A percentile compares a stretch with the other conserved stretches of the same genome.
Evolutionary conservation across 2,329 filamentous ascomycete genomes (phyloP).

Genomic region (Cladosporium sp.): DNA sequence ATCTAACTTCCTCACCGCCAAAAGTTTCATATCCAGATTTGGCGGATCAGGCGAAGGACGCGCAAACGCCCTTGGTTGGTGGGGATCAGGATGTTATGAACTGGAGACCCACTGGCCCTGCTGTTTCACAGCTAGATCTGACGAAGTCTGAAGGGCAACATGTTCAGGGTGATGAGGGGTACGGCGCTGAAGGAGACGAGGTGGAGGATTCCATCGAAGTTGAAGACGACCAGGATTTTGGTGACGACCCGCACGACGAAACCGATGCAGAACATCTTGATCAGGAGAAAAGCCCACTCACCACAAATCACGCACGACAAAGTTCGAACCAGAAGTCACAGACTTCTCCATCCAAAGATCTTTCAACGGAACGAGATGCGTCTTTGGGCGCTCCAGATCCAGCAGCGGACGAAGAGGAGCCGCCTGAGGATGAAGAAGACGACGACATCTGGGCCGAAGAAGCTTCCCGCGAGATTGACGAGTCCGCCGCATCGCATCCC

Average conservation of each 20-base stretch:
- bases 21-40: conserved; percentile 20
- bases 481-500: conserved; percentile 1
- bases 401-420: background rate
- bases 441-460: conserved; percentile 47
- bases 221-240: conserved; percentile 2
- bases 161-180: conserved; percentile 13
- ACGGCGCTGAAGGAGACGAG: background rate
- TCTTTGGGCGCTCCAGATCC: background rate
- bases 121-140: background rate
- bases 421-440: background rate
- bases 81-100: conserved; percentile 23
- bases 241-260: background rate
- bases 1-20: conserved; percentile 32
- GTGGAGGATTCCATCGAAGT: conserved; percentile 1
- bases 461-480: conserved; percentile 36
- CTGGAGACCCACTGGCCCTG: conserved; percentile 20
- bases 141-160: background rate
- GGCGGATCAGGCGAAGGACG: conserved; percentile 8
- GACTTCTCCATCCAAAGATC: background rate
- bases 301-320: background rate
- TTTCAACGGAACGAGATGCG: background rate
- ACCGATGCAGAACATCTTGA: background rate
- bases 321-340: background rate
- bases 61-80: background rate
- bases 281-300: no score